Evolutionary conservation across 164 flowering plant species (phyloP).

Genomic region (Magnolia sinica): DNA sequence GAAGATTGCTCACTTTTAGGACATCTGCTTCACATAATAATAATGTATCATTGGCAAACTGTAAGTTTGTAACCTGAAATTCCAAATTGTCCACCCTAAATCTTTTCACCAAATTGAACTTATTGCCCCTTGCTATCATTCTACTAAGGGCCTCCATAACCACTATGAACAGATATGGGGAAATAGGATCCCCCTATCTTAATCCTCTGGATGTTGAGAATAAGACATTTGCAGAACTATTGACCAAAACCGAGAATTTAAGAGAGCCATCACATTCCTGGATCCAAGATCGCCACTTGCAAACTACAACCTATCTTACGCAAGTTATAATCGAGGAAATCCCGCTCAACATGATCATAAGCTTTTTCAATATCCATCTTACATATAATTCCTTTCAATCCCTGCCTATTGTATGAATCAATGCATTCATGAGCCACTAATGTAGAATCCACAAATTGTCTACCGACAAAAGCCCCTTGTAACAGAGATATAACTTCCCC

Average conservation of each 20-base stretch:
- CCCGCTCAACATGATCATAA: neutral
- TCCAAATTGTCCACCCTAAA: too few species aligned
- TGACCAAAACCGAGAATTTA: neutral
- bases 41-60: too few species aligned
- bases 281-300: neutral
- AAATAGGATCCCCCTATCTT: too few species aligned
- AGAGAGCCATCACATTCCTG: neutral
- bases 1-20: too few species aligned
- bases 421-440: neutral
- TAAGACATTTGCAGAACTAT: too few species aligned
- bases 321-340: neutral
- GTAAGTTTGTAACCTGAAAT: too few species aligned
- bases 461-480: neutral
- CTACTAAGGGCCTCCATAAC: too few species aligned
- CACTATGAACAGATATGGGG: too few species aligned
- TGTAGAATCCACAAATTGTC: neutral
- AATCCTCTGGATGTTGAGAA: too few species aligned
- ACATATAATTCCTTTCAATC: neutral
- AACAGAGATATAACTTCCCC: neutral
- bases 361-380: neutral
- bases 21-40: too few species aligned
- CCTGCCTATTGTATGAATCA: neutral
- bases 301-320: neutral
- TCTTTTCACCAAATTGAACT: too few species aligned
- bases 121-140: too few species aligned